phyloP scores from a whole-genome alignment of 129 eudicot genomes.

The Flaveria bidentis region DNA sequence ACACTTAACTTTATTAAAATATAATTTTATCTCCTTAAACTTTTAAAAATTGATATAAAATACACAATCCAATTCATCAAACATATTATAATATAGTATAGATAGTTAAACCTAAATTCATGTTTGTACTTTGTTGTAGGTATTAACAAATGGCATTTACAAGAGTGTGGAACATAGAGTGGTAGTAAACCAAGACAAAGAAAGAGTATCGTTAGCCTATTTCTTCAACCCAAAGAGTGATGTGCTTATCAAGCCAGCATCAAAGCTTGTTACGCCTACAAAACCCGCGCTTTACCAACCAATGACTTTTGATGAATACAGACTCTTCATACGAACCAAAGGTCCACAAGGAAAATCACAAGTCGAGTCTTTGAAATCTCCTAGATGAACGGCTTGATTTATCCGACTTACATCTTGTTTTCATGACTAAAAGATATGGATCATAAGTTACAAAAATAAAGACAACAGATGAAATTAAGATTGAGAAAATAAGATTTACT shows the following conservation, averaged over 20 bases:
- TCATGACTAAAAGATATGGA: background rate
- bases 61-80: too few relatives aligned
- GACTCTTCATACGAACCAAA: slow-evolving; percentile 68
- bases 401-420: background rate
- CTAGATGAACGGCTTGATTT: slow-evolving; percentile 25
- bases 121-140: slow-evolving; percentile 39
- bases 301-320: slow-evolving; percentile 76
- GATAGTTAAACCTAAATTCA: background rate
- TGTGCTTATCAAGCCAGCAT: slow-evolving; percentile 54
- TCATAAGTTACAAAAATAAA: background rate
- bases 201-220: slow-evolving; percentile 75
- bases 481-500: background rate
- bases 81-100: too few relatives aligned
- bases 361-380: slow-evolving; percentile 55
- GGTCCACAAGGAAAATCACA: slow-evolving; percentile 87
- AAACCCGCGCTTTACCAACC: slow-evolving; percentile 64
- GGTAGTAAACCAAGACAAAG: slow-evolving; percentile 64
- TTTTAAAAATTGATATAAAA: too few relatives aligned
- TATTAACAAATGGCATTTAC: slow-evolving; percentile 69
- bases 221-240: slow-evolving; percentile 86
- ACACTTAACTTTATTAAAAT: too few relatives aligned
- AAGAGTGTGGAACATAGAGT: slow-evolving; percentile 91
- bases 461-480: background rate
- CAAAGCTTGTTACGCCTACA: slow-evolving; percentile 54
- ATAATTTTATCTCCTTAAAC: too few relatives aligned